phyloP scores from a whole-genome alignment of 345 rosid genomes.

The Brassica cretica region DNA sequence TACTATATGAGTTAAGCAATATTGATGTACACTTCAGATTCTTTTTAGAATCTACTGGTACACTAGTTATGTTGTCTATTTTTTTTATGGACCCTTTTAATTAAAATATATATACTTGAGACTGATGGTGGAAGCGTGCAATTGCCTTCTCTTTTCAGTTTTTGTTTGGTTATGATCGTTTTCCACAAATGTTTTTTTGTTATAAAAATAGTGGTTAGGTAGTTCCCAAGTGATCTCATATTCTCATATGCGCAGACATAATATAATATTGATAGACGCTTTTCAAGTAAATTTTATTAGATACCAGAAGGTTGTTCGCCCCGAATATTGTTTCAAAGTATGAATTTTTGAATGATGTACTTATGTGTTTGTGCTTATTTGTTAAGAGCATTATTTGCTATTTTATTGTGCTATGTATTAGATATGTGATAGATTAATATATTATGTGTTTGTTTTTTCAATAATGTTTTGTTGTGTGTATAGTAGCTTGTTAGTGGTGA shows the following conservation, averaged over 20 bases:
- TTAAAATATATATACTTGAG: neutral
- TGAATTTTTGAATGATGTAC: no score
- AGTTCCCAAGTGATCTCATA: constrained; percentile 16
- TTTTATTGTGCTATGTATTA: no score
- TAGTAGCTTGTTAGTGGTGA: no score
- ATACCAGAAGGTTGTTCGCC: neutral
- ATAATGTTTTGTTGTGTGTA: no score
- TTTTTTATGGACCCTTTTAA: neutral
- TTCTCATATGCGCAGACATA: neutral
- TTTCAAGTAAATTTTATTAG: neutral
- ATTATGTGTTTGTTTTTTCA: no score
- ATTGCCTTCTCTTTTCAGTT: constrained; percentile 7
- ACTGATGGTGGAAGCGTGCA: neutral
- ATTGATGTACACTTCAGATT: neutral
- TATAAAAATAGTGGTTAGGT: neutral
- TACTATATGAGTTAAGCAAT: neutral
- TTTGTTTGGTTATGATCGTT: neutral
- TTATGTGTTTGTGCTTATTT: no score
- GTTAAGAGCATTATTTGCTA: no score
- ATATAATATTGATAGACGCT: neutral
- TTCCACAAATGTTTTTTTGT: neutral
- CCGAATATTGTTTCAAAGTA: no score
- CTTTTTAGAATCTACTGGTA: neutral
- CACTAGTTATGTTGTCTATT: neutral
- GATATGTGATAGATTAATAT: no score